phyloP scores from a whole-genome alignment of 768 basidiomycete genomes.

The Atractiella rhizophila region DNA sequence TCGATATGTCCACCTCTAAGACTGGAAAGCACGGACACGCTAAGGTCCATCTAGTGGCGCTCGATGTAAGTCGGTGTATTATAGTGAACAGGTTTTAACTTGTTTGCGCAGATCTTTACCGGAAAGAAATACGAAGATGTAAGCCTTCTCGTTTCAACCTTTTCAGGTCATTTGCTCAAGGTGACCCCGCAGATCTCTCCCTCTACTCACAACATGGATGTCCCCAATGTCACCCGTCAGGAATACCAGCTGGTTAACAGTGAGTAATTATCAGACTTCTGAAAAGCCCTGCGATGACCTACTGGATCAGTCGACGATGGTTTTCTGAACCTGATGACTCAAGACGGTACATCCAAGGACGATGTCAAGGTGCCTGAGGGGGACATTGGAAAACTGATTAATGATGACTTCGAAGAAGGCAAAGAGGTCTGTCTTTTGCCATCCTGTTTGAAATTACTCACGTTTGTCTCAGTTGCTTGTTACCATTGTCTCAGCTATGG shows the following conservation, averaged over 20 bases:
- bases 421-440: conserved; percentile 42
- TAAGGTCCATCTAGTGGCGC: conserved; percentile 91
- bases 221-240: conserved; percentile 66
- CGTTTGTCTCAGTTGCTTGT: conserved; percentile 4
- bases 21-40: conserved; percentile 99
- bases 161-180: neutral
- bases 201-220: conserved; percentile 99
- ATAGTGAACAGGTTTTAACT: neutral
- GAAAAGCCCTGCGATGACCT: neutral
- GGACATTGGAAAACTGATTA: conserved; percentile 49
- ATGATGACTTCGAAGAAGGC: conserved; percentile 46
- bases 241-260: conserved; percentile 63
- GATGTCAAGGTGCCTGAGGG: conserved; percentile 82
- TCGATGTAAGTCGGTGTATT: conserved; percentile 44
- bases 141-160: conserved; percentile 14
- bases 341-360: conserved; percentile 40
- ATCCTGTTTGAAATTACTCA: conserved; percentile 1
- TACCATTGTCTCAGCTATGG: conserved; percentile 70
- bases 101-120: conserved; percentile 62
- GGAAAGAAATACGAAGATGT: conserved; percentile 69
- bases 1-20: conserved; percentile 99
- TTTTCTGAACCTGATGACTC: conserved; percentile 77
- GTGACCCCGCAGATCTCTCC: conserved; percentile 39
- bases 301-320: conserved; percentile 64
- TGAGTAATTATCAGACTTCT: conserved; percentile 1